Evolutionary conservation across 495 filamentous ascomycete species (phyloP).

Genomic region (Choiromyces venosus): DNA sequence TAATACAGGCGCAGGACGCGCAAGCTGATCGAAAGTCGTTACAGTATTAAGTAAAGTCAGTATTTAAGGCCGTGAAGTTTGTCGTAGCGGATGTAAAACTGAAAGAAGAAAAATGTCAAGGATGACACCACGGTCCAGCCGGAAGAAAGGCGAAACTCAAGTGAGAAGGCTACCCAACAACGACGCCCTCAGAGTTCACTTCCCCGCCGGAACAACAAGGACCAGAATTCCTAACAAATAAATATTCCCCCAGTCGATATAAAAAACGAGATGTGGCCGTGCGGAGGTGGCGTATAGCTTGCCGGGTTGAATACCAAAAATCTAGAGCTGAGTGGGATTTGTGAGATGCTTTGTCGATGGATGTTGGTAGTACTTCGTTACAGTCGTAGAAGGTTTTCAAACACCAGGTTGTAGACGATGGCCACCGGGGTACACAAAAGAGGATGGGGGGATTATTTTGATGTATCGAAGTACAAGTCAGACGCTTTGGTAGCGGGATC

Average conservation of each 20-base stretch:
- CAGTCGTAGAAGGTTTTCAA: slow-evolving; percentile 33
- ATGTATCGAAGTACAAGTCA: slow-evolving; percentile 21
- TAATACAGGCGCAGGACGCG: slow-evolving; percentile 30
- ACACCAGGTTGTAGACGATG: slow-evolving; percentile 31
- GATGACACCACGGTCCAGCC: slow-evolving; percentile 42
- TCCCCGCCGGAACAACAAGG: slow-evolving; percentile 22
- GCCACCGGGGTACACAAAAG: slow-evolving; percentile 2
- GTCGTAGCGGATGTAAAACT: slow-evolving; percentile 31
- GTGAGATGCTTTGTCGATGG: slow-evolving; percentile 2
- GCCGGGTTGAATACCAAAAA: slow-evolving; percentile 24
- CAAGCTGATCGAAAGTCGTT: slow-evolving; percentile 24
- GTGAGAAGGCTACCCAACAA: slow-evolving; percentile 25
- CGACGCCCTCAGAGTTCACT: slow-evolving; percentile 9
- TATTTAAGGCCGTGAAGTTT: slow-evolving; percentile 36
- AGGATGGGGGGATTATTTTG: not conserved
- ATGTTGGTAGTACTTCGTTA: slow-evolving; percentile 18
- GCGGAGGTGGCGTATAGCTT: slow-evolving; percentile 27
- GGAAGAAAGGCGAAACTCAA: slow-evolving; percentile 38
- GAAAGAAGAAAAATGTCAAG: slow-evolving; percentile 24
- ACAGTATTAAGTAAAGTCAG: slow-evolving; percentile 35
- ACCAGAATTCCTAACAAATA: slow-evolving; percentile 22
- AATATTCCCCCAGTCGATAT: slow-evolving; percentile 25
- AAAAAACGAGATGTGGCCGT: slow-evolving; percentile 11
- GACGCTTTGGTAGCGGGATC: slow-evolving; percentile 18
- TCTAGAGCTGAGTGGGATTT: slow-evolving; percentile 17